A percentile compares a stretch with the other conserved stretches of the same genome.
phyloP scores from a whole-genome alignment of 1,139 yeast species.

The Meyerozyma carpophila region DNA sequence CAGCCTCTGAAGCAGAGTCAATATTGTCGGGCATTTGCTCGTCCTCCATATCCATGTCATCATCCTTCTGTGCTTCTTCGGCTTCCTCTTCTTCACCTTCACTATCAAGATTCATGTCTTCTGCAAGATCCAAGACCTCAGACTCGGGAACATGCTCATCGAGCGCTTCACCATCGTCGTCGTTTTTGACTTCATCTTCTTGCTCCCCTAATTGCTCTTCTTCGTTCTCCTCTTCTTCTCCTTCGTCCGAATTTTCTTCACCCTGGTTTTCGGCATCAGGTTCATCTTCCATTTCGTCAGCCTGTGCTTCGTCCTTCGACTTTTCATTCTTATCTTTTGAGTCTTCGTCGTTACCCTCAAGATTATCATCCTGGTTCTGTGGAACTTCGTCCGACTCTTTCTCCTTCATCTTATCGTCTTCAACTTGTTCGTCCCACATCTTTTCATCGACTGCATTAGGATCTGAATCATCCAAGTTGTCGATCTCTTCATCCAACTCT shows the following conservation, averaged over 20 bases:
- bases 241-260: conserved; percentile 17
- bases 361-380: conserved; percentile 53
- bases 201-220: conserved; percentile 74
- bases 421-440: conserved; percentile 96
- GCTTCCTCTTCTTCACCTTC: conserved; percentile 55
- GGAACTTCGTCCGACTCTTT: conserved; percentile 68
- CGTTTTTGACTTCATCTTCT: conserved; percentile 70
- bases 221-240: conserved; percentile 20
- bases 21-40: conserved; percentile 18
- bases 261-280: conserved; percentile 32
- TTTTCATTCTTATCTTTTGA: conserved; percentile 27
- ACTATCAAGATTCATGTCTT: conserved; percentile 75
- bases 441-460: conserved; percentile 96
- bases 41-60: conserved; percentile 13
- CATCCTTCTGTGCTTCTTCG: conserved; percentile 27
- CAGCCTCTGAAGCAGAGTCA: conserved; percentile 16
- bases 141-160: conserved; percentile 74
- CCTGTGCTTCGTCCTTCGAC: conserved; percentile 20
- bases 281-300: conserved; percentile 32
- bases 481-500: conserved; percentile 83
- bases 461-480: conserved; percentile 84
- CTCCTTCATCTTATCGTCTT: conserved; percentile 59
- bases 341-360: conserved; percentile 59
- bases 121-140: conserved; percentile 80
- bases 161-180: conserved; percentile 57